Evolutionary conservation across 2,329 filamentous ascomycete species (phyloP), one percentile per base, ranked within the genome.

Genomic region (Penicillium digitatum): DNA sequence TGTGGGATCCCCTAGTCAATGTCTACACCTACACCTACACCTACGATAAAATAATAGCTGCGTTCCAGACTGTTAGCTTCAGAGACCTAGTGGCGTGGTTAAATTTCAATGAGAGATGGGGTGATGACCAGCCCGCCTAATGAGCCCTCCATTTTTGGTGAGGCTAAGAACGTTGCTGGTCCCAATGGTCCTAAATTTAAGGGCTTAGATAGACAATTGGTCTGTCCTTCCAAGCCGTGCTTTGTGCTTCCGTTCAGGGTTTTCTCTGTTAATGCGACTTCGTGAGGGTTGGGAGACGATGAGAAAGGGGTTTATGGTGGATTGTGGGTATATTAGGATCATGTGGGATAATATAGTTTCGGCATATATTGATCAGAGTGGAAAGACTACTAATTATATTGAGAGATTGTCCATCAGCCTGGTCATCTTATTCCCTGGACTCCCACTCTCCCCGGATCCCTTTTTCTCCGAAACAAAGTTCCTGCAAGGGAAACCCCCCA

Each of bases 161-260:
- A 84, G 68, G 66, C 76, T n/a, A 83, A 82, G 65, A 87, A 79
- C 63, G 72, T 71, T 0, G 73, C 71, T 54, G 85, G 85, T 1
- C 85, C 85, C 1, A 85, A 82, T 20, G 85, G 85, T 1, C 85
- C 85, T 1, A 74, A 72, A 55, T 79, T 82, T 59, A 87, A 88
- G 72, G 72, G 80, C 47, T 65, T 87, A 59, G 78, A 81, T 54
- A 70, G 85, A 50, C 75, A 69, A 37, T 70, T 81, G 39, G 77
- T 87, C 3, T 87, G 85, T 72, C 82, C 82, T 1, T 76, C 79
- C 3, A 70, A 73, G 26, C 62, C 66, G 39, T 82, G 80, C 64
- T 72, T 77, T 53, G 62, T 78, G 42, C 68, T 78, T 45, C 72
- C 71, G 11, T 72, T 77, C 48, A 62, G 57, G 10, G 63, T 57